A percentile compares a stretch with the other conserved stretches of the same genome.
Evolutionary conservation across 495 filamentous ascomycete genomes (phyloP).

Genomic region (Neurospora sublineolata): DNA sequence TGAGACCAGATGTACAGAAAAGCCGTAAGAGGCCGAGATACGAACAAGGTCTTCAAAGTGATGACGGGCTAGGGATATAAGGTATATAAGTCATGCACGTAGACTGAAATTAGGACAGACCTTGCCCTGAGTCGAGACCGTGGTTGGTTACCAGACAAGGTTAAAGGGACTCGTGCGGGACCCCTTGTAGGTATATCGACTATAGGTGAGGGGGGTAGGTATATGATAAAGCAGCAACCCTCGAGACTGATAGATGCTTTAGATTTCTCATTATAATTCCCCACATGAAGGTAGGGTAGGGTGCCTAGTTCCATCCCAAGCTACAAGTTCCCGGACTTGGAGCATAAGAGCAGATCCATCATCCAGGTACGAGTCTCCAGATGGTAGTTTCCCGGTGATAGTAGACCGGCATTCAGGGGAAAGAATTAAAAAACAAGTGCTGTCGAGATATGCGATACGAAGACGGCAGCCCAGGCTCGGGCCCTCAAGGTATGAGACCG

Average conservation of each 20-base stretch:
- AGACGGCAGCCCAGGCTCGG: not conserved
- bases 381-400: not conserved
- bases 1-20: conserved; percentile 2
- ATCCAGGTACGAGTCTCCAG: not conserved
- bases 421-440: too few species aligned
- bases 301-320: not conserved
- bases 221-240: not conserved
- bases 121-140: conserved; percentile 12
- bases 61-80: conserved; percentile 17
- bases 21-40: conserved; percentile 18
- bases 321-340: not conserved
- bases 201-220: not conserved
- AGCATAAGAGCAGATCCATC: not conserved
- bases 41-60: conserved; percentile 5
- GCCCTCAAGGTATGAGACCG: not conserved
- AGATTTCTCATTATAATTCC: not conserved
- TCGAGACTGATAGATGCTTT: not conserved
- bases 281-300: not conserved
- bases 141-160: not conserved
- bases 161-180: not conserved
- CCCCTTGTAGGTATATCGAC: not conserved
- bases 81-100: conserved; percentile 20
- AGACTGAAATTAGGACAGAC: conserved; percentile 6
- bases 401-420: not conserved
- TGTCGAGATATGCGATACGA: not conserved